Percentiles rank a stretch among this genome's conserved stretches.
Conservation (phyloP, 306 rosid species). For the Ormosia semicastrata region DNA sequence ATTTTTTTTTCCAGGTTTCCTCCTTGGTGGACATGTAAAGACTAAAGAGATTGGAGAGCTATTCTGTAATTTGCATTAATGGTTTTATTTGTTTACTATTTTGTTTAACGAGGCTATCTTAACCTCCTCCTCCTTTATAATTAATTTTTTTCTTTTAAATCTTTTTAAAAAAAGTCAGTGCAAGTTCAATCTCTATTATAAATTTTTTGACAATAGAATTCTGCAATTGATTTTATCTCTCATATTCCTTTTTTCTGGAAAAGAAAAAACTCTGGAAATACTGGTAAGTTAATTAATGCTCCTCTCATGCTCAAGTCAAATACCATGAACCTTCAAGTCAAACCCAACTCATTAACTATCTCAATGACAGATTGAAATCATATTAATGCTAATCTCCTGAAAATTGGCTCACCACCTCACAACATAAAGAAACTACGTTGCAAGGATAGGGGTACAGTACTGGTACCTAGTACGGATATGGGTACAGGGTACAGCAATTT, state of each 20-base stretch:
- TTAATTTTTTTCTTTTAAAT: neutral
- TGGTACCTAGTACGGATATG: no score
- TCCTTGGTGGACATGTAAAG: neutral
- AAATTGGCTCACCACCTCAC: neutral
- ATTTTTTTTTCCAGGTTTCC: neutral
- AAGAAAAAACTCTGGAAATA: neutral
- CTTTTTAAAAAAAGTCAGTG: neutral
- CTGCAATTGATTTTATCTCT: neutral
- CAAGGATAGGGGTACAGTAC: no score
- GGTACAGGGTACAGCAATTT: no score
- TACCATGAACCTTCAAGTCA: neutral
- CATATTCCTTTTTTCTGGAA: neutral
- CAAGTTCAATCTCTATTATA: neutral
- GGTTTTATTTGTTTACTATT: neutral
- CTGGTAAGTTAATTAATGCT: neutral
- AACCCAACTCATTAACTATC: neutral
- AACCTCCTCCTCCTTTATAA: neutral
- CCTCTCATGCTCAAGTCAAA: slow-evolving; percentile 12
- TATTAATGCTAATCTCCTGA: neutral
- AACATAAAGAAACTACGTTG: neutral
- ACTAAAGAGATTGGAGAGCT: neutral
- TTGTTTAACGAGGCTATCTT: neutral
- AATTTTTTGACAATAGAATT: neutral
- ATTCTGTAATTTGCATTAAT: neutral
- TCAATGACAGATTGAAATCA: neutral